phyloP scores from a whole-genome alignment of 352 stramenopile species.

The Phytopythium boreale region DNA sequence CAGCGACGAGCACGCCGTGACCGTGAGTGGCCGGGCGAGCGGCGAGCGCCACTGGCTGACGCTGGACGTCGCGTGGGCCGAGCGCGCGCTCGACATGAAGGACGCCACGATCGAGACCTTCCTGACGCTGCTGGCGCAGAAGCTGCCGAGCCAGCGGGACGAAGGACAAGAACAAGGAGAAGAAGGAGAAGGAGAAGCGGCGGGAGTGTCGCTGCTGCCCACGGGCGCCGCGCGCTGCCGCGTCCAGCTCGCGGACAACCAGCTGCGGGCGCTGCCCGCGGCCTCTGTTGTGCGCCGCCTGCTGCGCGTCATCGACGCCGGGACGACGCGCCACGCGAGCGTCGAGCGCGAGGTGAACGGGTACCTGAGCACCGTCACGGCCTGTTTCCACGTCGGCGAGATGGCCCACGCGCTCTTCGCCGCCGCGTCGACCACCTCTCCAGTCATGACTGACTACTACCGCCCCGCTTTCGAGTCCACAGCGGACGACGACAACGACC shows the following conservation, averaged over 20 bases:
- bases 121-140: constrained; percentile 51
- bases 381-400: constrained; percentile 60
- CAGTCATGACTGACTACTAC: background rate
- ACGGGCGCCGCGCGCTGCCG: constrained; percentile 53
- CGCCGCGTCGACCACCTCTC: too few relatives aligned
- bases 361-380: constrained; percentile 49
- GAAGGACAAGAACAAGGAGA: constrained; percentile 6
- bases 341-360: constrained; percentile 46
- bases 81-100: constrained; percentile 71
- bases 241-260: constrained; percentile 50
- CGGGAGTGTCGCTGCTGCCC: constrained; percentile 34
- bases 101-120: constrained; percentile 74
- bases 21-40: constrained; percentile 14
- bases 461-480: too few relatives aligned
- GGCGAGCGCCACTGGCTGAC: constrained; percentile 27
- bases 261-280: constrained; percentile 29
- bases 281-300: constrained; percentile 31
- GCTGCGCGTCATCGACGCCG: constrained; percentile 12
- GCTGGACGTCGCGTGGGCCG: constrained; percentile 56
- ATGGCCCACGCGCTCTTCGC: constrained; percentile 30
- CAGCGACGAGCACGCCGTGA: constrained; percentile 20
- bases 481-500: constrained; percentile 14
- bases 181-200: too few relatives aligned
- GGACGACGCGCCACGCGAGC: constrained; percentile 8
- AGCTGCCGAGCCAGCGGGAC: constrained; percentile 5